Evolutionary conservation across 768 basidiomycete genomes (phyloP).

Genomic region (Nevesoporus exiguus): DNA sequence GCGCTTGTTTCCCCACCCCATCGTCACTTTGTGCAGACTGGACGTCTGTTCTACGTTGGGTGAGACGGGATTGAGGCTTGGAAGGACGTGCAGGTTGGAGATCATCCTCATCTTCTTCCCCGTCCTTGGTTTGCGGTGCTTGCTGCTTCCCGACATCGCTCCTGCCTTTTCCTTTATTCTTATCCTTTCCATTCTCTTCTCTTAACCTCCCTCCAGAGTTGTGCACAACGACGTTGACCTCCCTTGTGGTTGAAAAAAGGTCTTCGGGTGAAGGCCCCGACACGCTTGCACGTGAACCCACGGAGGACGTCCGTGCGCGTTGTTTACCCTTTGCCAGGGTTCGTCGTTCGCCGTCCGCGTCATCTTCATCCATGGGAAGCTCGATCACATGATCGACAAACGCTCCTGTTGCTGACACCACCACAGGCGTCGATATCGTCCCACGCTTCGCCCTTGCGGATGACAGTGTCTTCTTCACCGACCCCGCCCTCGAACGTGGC

Average conservation of each 20-base stretch:
- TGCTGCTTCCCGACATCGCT: neutral
- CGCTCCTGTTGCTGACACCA: constrained; percentile 3
- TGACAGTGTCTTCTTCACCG: constrained; percentile 9
- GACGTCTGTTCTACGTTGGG: neutral
- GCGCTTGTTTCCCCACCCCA: neutral
- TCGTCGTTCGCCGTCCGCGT: neutral
- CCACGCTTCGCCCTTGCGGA: neutral
- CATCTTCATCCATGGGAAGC: constrained; percentile 16
- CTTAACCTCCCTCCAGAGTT: neutral
- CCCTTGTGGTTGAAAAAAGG: neutral
- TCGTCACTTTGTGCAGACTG: neutral
- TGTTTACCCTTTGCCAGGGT: neutral
- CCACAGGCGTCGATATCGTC: neutral
- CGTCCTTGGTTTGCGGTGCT: neutral
- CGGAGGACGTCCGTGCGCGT: neutral
- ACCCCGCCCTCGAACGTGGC: constrained; percentile 6
- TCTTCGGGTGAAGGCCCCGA: constrained; percentile 3
- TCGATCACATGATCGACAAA: constrained; percentile 25
- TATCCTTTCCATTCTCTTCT: neutral
- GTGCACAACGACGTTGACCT: neutral
- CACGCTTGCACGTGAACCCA: neutral
- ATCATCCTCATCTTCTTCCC: neutral
- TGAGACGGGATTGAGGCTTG: neutral
- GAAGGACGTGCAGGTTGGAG: neutral
- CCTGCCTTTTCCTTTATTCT: neutral